Base-by-base conservation (phyloP, 495 filamentous ascomycete species). In the Penicillium silybi region DNA sequence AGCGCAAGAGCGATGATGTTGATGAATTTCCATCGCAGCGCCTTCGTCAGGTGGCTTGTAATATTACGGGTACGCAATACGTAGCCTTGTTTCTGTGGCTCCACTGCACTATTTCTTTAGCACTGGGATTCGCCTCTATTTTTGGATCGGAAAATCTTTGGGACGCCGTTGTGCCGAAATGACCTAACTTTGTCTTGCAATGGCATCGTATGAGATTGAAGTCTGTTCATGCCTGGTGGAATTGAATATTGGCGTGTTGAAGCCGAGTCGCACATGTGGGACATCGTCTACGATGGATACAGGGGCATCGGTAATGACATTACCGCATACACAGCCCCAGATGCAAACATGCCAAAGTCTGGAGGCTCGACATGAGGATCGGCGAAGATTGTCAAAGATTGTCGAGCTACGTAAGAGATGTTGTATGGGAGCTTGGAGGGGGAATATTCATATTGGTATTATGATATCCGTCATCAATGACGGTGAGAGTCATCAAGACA, bases 11-110 rank as follows among this genome's bases (percentile, higher is more conserved):
- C 43, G 53, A 52, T 59, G 56, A 45, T 53, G 62, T 53, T 54
- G 54, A 50, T 55, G 57, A 53, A 59, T 53, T 62, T 52, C 53
- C 44, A 57, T 56, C 44, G 32, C 37, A 44, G 39, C 26, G 39
- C 26, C 20, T 53, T 55, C 58, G 59, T 62, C 50, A 62, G 54
- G 62, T 63, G 62, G 62, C 60, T 59, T 52, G 63, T 66, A 61
- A 64, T 61, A 54, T 63, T 61, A 57, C 60, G 19, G 44, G 53
- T 26, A 13, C 17, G 16, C 20, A 32, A 10, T 46, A 29, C 40
- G 44, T 39, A 45, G 47, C 49, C 39, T 40, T 37, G 37, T 19
- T 39, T 23, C 9, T 32, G 8, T 32, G 44, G 44, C 57, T 48
- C 61, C 54, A 63, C 61, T 20, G 52, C 46, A 51, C 49, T 55